Evolutionary conservation across 1,284 basidiomycete species (phyloP).

Genomic region (Puccinia novopanici): DNA sequence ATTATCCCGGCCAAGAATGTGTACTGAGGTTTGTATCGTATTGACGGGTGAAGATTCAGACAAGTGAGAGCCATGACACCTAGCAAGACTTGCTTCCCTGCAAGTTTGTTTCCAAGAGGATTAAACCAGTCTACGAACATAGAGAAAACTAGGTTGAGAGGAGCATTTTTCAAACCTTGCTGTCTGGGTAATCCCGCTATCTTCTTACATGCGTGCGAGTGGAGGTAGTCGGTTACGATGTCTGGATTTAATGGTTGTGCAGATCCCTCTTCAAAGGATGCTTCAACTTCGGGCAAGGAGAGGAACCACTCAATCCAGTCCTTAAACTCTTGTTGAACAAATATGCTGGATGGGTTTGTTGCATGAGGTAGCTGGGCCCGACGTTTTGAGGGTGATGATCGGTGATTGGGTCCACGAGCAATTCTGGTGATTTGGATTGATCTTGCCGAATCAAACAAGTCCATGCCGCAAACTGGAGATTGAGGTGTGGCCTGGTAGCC

Average conservation of each 20-base stretch:
- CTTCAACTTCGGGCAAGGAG: not conserved
- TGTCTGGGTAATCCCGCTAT: no score
- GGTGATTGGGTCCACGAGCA: not conserved
- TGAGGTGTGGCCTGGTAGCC: not conserved
- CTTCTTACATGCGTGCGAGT: not conserved
- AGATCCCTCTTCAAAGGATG: not conserved
- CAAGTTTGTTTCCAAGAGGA: not conserved
- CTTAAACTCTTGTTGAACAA: not conserved
- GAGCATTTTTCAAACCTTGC: not conserved
- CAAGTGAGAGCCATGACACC: no score
- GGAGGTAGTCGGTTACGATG: not conserved
- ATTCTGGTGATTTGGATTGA: not conserved
- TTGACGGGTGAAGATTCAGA: no score
- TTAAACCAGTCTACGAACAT: constrained; percentile 5
- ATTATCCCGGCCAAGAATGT: not conserved
- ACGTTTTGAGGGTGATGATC: not conserved
- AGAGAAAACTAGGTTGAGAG: constrained; percentile 10
- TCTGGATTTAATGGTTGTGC: not conserved
- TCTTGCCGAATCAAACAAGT: not conserved
- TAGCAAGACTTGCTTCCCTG: not conserved
- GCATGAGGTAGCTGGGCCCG: not conserved
- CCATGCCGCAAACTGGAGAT: not conserved
- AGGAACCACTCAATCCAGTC: constrained; percentile 27
- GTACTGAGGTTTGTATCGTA: no score
- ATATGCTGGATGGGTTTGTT: not conserved